Conservation (phyloP, 2,329 filamentous ascomycete species). For the Nemania diffusa region DNA sequence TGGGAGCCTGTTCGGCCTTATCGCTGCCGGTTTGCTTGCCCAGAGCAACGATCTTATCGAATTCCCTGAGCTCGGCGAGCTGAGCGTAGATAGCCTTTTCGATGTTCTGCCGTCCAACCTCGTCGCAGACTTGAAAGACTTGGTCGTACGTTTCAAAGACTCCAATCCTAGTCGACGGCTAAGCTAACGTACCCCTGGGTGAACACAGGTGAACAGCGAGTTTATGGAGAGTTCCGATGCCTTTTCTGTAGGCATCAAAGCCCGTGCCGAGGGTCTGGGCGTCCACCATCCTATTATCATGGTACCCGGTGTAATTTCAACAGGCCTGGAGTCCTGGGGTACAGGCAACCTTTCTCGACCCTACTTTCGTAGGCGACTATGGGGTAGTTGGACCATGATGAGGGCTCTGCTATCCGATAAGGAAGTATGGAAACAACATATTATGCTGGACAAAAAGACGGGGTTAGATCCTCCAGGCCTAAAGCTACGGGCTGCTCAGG, state of each 20-base stretch:
- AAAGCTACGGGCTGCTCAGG: conserved; percentile 92
- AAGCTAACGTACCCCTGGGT: conserved; percentile 33
- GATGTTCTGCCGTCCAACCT: conserved; percentile 90
- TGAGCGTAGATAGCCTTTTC: conserved; percentile 85
- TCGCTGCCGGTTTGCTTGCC: conserved; percentile 91
- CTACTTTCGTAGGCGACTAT: conserved; percentile 93
- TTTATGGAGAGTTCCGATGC: conserved; percentile 88
- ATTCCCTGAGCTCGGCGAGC: conserved; percentile 74
- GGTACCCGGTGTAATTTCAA: conserved; percentile 97
- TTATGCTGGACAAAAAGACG: conserved; percentile 94
- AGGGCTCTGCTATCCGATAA: conserved; percentile 92
- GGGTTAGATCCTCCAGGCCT: conserved; percentile 90
- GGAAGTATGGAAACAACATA: conserved; percentile 91
- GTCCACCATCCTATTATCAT: conserved; percentile 93
- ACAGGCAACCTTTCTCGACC: conserved; percentile 84
- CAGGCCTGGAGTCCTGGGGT: conserved; percentile 95
- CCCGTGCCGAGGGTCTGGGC: conserved; percentile 80
- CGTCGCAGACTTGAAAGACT: conserved; percentile 83
- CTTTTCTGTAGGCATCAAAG: conserved; percentile 88
- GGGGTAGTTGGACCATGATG: conserved; percentile 99
- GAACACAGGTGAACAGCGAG: conserved; percentile 84
- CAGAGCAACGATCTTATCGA: conserved; percentile 90
- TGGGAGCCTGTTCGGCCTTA: conserved; percentile 88
- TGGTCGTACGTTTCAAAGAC: conserved; percentile 70
- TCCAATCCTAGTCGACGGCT: background rate